A percentile compares a stretch with the other conserved stretches of the same genome.
These are phyloP conservation scores for Yarrowia sp. DNA, from an alignment of 805 yeast species.

Conservation along the genomic window DNA sequence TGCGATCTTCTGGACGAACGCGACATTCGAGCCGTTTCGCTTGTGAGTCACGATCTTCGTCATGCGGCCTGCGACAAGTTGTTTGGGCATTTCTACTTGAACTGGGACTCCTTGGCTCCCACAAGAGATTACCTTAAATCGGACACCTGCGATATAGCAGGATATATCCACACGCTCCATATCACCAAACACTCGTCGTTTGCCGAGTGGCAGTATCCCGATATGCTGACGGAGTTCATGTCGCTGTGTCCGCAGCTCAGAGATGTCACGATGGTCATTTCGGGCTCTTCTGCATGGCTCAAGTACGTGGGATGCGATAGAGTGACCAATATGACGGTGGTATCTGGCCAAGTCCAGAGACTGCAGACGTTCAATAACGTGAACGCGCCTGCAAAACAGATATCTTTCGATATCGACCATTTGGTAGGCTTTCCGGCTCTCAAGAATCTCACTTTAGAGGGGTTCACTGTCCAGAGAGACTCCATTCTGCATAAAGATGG, in stretches of 20 bases:
- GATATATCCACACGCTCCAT: conserved; percentile 13
- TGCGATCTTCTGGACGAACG: conserved; percentile 16
- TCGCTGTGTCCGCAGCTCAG: conserved; percentile 32
- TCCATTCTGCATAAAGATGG: conserved; percentile 28
- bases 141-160: not conserved
- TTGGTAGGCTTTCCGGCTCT: conserved; percentile 35
- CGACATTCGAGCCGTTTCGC: conserved; percentile 17
- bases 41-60: conserved; percentile 28
- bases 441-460: conserved; percentile 35
- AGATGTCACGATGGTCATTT: conserved; percentile 21
- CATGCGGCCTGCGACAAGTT: conserved; percentile 31
- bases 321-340: conserved; percentile 9
- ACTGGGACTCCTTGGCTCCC: conserved; percentile 13
- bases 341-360: conserved; percentile 25
- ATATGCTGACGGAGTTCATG: conserved; percentile 37
- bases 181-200: conserved; percentile 40
- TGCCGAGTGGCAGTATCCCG: conserved; percentile 41
- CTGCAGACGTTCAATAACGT: conserved; percentile 32
- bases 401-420: conserved; percentile 41
- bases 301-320: conserved; percentile 40
- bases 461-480: conserved; percentile 41
- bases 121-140: conserved; percentile 13
- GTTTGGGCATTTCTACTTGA: conserved; percentile 17
- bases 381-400: conserved; percentile 33
- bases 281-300: conserved; percentile 41